phyloP scores from a whole-genome alignment of 139 green algal species.

The Chlorella ohadii region DNA sequence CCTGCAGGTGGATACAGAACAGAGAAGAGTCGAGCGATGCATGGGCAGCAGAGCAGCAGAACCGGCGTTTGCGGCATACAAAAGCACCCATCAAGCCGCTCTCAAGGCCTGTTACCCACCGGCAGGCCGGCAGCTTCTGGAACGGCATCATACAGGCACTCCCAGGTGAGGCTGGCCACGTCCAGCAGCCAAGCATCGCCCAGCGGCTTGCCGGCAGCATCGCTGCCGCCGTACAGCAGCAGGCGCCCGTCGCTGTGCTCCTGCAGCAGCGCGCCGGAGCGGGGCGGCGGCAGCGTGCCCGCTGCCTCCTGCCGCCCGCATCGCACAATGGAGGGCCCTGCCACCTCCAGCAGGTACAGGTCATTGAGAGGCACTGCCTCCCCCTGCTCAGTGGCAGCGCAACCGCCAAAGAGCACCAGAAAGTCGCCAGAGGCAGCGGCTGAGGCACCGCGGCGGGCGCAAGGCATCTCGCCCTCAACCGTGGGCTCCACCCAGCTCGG shows the following conservation, averaged over 20 bases:
- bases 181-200: constrained; percentile 83
- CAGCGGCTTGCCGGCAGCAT: constrained; percentile 59
- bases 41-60: background rate
- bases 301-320: constrained; percentile 10
- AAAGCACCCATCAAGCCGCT: background rate
- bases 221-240: constrained; percentile 80
- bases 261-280: constrained; percentile 31
- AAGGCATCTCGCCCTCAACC: constrained; percentile 62
- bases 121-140: background rate
- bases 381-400: constrained; percentile 48
- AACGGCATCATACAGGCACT: constrained; percentile 54
- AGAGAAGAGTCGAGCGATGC: background rate
- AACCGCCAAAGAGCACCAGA: constrained; percentile 74
- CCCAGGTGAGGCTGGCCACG: constrained; percentile 59
- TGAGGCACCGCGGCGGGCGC: constrained; percentile 57
- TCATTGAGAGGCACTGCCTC: constrained; percentile 58
- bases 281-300: background rate
- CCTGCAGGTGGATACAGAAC: background rate
- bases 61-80: too few species aligned
- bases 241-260: constrained; percentile 59
- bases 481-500: constrained; percentile 47
- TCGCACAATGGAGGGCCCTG: background rate
- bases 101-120: background rate
- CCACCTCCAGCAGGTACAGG: constrained; percentile 69
- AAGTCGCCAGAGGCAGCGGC: constrained; percentile 51